Base-by-base conservation (phyloP, 805 yeast genomes). In the Candida cerambycidarum region DNA sequence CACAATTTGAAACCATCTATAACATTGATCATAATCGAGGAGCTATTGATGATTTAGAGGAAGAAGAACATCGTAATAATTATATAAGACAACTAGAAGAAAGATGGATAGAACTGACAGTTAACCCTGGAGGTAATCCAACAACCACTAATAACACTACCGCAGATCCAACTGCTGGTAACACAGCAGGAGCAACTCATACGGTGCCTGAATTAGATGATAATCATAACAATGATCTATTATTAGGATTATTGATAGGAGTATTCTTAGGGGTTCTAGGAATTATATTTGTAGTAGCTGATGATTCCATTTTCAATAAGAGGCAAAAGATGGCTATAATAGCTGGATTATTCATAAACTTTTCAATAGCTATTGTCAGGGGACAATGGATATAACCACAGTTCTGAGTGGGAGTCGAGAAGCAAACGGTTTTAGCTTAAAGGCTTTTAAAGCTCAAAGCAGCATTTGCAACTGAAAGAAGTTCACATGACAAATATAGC, bases 31-130 rank as follows among this genome's bases (percentile, higher is more conserved):
- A 31, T 11, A 51, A 48, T 17, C 63, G 58, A 16, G 39, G 39
- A 3, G 29, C 33, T 11, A 69, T 68, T 11, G 53, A 53, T 25
- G 74, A 71, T 57, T 34, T 64, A 18, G 71, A 71, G 28, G 73
- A 64, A 38, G 76, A 73, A 15, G 86, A 70, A 41, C 44, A 46
- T 21, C 45, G 66, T 13, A 64, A 58, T 41, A 52, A 57, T 25
- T 40, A 75, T 44, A 61, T 82, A 1, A 59, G 88, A 39, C 83
- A 82, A 49, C 60, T 88, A 44, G 96, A 89, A 57, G 96, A 89
- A 51, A 72, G 87, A 43, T 89, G 96, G 96, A 85, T 89, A 47
- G 93, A 89, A 51, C 80, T 83, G 37, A 84, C 89, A 0, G 85
- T 78, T 4, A 75, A 75, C 43, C 47, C 48, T 3, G 73, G 72